These are phyloP conservation scores for Pseudonitzschia multiseries DNA, from an alignment of 108 stramenopile genomes.

Conservation along the genomic window DNA sequence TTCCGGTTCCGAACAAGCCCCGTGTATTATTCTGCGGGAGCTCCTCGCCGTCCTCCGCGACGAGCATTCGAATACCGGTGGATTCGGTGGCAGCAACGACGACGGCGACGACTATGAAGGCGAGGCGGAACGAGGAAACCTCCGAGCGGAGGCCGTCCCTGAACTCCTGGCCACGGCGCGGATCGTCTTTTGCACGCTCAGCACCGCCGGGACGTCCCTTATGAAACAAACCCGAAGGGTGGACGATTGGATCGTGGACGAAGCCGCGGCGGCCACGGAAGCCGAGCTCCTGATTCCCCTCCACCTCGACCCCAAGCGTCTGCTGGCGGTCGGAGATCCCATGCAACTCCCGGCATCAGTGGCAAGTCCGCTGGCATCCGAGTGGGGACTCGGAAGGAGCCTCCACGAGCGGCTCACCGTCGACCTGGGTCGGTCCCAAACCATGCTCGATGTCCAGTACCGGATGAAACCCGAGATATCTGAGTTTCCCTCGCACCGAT, in stretches of 20 bases:
- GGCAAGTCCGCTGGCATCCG: slow-evolving; percentile 43
- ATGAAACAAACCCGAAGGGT: slow-evolving; percentile 43
- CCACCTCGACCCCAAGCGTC: slow-evolving; percentile 51
- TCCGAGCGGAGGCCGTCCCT: slow-evolving; percentile 8
- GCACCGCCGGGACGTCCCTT: slow-evolving; percentile 50
- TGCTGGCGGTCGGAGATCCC: slow-evolving; percentile 78
- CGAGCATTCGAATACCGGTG: neutral
- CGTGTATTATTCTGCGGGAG: neutral
- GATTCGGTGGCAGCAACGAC: neutral
- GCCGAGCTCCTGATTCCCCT: slow-evolving; percentile 83
- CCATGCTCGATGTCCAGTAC: slow-evolving; percentile 83
- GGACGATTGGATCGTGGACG: slow-evolving; percentile 86
- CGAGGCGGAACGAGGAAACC: slow-evolving; percentile 4
- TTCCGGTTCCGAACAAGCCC: neutral
- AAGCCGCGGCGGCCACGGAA: slow-evolving; percentile 87
- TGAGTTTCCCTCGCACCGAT: slow-evolving; percentile 55
- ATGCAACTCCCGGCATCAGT: slow-evolving; percentile 86
- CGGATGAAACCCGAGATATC: slow-evolving; percentile 69
- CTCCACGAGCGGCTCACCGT: slow-evolving; percentile 82
- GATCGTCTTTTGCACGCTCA: slow-evolving; percentile 51
- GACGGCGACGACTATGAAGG: too few species aligned
- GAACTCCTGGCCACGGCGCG: slow-evolving; percentile 42
- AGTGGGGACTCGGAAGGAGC: slow-evolving; percentile 47
- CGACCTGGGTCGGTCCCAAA: slow-evolving; percentile 54
- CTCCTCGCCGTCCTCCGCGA: neutral